These are phyloP conservation scores for Alternaria arbusti DNA, from an alignment of 2,329 filamentous ascomycete species.

Conservation along the genomic window DNA sequence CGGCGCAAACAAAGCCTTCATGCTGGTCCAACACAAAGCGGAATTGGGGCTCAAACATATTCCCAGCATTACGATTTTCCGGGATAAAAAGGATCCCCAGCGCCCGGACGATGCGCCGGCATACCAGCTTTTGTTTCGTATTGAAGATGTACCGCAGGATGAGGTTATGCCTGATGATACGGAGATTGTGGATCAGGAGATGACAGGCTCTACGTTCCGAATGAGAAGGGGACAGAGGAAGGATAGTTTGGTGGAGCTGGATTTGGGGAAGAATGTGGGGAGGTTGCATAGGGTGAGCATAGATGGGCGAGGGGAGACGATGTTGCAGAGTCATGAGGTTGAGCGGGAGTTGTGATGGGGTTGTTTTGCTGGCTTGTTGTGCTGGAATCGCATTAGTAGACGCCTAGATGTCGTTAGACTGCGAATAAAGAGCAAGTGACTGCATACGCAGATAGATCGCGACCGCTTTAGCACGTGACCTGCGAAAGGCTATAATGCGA, in stretches of 20 bases:
- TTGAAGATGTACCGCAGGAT: neutral
- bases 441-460: neutral
- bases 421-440: neutral
- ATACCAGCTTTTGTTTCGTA: neutral
- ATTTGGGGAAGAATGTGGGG: neutral
- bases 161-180: neutral
- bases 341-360: neutral
- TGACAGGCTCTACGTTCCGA: neutral
- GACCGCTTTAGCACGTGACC: neutral
- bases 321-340: neutral
- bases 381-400: too few species aligned
- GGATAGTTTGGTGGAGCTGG: neutral
- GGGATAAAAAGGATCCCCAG: neutral
- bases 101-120: neutral
- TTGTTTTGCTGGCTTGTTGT: neutral
- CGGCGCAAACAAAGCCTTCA: constrained; percentile 1
- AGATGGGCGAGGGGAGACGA: neutral
- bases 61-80: constrained; percentile 4
- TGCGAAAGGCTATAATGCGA: neutral
- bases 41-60: constrained; percentile 8
- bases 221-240: neutral
- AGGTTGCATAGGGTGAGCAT: neutral
- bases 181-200: neutral
- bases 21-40: constrained; percentile 13
- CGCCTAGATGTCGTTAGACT: neutral